A percentile compares a stretch with the other conserved stretches of the same genome.
Conservation (phyloP, 176 grass and related monocot genomes). For the Triticum monococcum region DNA sequence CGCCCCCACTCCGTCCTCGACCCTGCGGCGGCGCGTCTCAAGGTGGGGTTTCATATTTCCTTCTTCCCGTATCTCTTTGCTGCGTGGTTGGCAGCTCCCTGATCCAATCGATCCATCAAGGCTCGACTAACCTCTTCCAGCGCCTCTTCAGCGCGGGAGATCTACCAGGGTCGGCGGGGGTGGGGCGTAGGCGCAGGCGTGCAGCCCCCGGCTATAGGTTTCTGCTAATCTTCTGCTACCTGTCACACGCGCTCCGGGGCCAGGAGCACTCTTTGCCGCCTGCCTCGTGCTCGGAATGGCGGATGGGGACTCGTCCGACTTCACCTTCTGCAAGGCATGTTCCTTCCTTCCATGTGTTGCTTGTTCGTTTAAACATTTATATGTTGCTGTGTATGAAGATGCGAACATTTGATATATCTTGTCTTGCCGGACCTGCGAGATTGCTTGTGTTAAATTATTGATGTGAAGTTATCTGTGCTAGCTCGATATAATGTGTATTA, state of each 20-base stretch:
- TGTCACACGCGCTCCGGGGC: neutral
- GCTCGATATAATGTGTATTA: neutral
- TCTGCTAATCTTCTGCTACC: no score
- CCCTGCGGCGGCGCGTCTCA: no score
- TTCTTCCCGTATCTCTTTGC: no score
- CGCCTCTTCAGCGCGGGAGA: no score
- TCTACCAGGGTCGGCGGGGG: no score
- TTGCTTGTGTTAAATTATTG: neutral
- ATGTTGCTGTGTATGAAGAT: neutral
- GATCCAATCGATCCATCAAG: no score
- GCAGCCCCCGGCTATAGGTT: no score
- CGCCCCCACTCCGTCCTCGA: no score
- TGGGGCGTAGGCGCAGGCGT: no score
- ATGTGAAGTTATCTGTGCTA: neutral
- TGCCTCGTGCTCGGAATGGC: constrained; percentile 36
- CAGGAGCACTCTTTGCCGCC: neutral
- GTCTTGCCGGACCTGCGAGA: neutral
- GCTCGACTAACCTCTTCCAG: no score
- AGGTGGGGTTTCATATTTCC: no score
- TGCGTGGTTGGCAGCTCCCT: no score
- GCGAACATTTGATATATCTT: neutral
- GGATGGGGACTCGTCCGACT: constrained; percentile 64
- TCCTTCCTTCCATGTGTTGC: neutral
- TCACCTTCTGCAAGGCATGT: constrained; percentile 81
- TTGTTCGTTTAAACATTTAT: neutral